Percentiles rank a stretch among this genome's conserved stretches.
phyloP scores from a whole-genome alignment of 148 eudicot genomes.

The Fagopyrum esculentum region DNA sequence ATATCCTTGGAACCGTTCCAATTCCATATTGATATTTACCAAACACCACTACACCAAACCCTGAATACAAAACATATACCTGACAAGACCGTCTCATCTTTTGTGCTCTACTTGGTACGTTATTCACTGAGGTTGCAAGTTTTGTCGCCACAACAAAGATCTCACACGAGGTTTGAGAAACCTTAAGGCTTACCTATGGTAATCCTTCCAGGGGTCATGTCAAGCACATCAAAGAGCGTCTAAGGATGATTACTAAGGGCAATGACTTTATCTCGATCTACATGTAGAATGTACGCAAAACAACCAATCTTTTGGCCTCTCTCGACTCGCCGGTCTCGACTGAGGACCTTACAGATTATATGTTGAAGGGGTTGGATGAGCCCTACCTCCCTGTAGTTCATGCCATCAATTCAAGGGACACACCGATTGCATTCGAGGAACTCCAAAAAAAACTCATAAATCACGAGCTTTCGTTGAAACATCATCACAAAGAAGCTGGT shows the following conservation, averaged over 20 bases:
- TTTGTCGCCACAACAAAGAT: no score
- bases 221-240: background rate
- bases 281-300: background rate
- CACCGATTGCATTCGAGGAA: background rate
- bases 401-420: background rate
- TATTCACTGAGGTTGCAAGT: no score
- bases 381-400: background rate
- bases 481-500: background rate
- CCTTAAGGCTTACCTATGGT: background rate
- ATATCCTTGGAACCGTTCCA: no score
- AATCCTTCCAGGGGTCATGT: background rate
- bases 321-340: no score
- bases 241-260: background rate
- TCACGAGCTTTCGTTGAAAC: background rate
- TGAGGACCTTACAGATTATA: background rate
- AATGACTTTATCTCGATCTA: background rate
- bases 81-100: no score
- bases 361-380: background rate
- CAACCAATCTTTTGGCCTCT: background rate
- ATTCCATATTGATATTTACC: no score
- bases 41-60: no score
- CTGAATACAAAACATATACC: no score
- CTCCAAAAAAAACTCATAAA: background rate
- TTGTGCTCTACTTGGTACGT: no score
- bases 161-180: no score